Percentiles rank a stretch among this genome's conserved stretches.
These are phyloP conservation scores for Histomonas meleagridis DNA, from an alignment of 208 protist species.

Conservation along the genomic window DNA sequence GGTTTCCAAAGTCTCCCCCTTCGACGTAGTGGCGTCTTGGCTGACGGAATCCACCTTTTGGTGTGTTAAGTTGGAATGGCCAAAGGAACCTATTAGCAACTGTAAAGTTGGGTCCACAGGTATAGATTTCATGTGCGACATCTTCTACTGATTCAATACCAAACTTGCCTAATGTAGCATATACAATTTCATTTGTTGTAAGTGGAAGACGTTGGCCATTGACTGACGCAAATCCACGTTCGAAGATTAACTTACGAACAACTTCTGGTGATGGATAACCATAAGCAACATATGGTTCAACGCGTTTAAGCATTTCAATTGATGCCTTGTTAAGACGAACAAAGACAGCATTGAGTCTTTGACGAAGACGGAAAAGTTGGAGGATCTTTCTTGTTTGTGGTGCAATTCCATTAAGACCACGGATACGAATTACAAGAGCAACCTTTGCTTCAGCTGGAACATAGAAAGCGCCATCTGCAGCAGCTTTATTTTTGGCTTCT, in stretches of 20 bases:
- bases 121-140: slow-evolving; percentile 97
- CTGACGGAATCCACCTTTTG: slow-evolving; percentile 80
- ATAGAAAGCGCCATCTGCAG: slow-evolving; percentile 81
- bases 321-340: slow-evolving; percentile 96
- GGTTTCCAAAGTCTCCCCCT: slow-evolving; percentile 95
- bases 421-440: slow-evolving; percentile 92
- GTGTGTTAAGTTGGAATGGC: slow-evolving; percentile 89
- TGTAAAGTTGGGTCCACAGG: slow-evolving; percentile 90
- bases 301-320: slow-evolving; percentile 89
- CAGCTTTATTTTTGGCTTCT: slow-evolving; percentile 68
- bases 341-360: slow-evolving; percentile 98
- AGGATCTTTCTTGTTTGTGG: slow-evolving; percentile 95
- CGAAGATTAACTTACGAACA: slow-evolving; percentile 91
- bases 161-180: slow-evolving; percentile 75
- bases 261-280: slow-evolving; percentile 85
- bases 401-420: slow-evolving; percentile 90
- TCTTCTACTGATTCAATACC: slow-evolving; percentile 94
- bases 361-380: slow-evolving; percentile 87
- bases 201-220: slow-evolving; percentile 90
- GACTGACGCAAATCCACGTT: slow-evolving; percentile 90
- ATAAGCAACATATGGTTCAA: slow-evolving; percentile 96
- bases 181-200: slow-evolving; percentile 79
- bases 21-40: slow-evolving; percentile 92
- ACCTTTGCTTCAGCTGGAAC: slow-evolving; percentile 86
- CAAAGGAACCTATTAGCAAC: slow-evolving; percentile 87